Conservation (phyloP, 2,329 filamentous ascomycete genomes). For the Colletotrichum phormii region DNA sequence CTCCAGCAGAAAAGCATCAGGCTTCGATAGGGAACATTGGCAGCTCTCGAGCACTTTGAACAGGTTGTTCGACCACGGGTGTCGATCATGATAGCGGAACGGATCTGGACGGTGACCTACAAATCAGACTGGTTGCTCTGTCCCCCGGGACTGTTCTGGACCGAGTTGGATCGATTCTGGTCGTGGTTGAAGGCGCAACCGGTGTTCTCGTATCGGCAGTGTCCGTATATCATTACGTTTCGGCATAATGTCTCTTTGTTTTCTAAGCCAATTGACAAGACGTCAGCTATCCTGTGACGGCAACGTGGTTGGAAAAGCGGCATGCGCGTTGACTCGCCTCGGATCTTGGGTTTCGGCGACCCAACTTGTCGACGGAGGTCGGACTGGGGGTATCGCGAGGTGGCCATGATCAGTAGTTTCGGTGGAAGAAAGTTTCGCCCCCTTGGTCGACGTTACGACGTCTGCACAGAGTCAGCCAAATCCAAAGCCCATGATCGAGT, state of each 20-base stretch:
- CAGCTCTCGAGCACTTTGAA: background rate
- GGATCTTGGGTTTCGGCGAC: slow-evolving; percentile 67
- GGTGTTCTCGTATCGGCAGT: slow-evolving; percentile 91
- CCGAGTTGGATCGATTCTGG: slow-evolving; percentile 65
- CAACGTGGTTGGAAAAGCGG: slow-evolving; percentile 31
- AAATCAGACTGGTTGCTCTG: slow-evolving; percentile 57
- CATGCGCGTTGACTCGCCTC: slow-evolving; percentile 54
- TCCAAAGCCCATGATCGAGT: slow-evolving; percentile 28
- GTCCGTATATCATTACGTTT: slow-evolving; percentile 93
- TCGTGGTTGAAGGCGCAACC: slow-evolving; percentile 94
- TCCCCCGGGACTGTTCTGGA: slow-evolving; percentile 31
- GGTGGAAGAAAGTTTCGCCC: slow-evolving; percentile 42
- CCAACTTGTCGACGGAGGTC: slow-evolving; percentile 65
- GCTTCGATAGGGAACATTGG: background rate
- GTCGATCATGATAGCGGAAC: background rate
- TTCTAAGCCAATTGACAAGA: slow-evolving; percentile 57
- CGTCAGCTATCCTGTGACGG: slow-evolving; percentile 35
- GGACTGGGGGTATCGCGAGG: slow-evolving; percentile 57
- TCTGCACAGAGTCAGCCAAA: slow-evolving; percentile 45
- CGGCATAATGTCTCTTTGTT: slow-evolving; percentile 92
- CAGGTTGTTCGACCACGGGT: background rate
- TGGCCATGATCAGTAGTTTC: slow-evolving; percentile 54
- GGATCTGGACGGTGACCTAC: slow-evolving; percentile 50
- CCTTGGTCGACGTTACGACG: slow-evolving; percentile 56
- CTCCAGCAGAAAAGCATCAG: background rate